A percentile compares a stretch with the other conserved stretches of the same genome.
Conservation (phyloP, 139 green algal genomes). For the Chlorella vulgaris region DNA sequence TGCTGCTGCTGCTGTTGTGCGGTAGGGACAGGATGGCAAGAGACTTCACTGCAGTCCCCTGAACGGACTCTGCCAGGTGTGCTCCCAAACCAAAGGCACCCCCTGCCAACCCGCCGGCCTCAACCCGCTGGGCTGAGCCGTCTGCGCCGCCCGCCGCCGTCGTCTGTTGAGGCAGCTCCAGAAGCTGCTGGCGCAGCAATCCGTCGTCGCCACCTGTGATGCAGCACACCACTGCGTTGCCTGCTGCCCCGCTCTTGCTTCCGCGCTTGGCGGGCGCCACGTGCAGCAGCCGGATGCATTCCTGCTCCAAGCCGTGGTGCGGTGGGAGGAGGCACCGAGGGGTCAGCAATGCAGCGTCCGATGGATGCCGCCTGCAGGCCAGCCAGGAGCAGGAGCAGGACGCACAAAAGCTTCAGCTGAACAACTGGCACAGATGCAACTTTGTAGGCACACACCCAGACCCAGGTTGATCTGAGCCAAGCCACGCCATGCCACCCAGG, state of each 20-base stretch:
- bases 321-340: slow-evolving; percentile 9
- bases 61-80: slow-evolving; percentile 13
- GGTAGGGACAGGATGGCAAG: slow-evolving; percentile 18
- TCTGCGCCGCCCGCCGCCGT: background rate
- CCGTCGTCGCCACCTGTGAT: slow-evolving; percentile 23
- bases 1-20: background rate
- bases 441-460: too few relatives aligned
- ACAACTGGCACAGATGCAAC: too few relatives aligned
- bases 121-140: background rate
- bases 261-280: background rate
- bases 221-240: background rate
- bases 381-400: background rate
- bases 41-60: slow-evolving; percentile 35
- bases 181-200: slow-evolving; percentile 2
- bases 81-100: background rate
- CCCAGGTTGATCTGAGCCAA: too few relatives aligned
- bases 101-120: background rate
- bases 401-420: too few relatives aligned
- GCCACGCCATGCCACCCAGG: too few relatives aligned
- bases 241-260: too few relatives aligned
- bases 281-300: slow-evolving; percentile 17
- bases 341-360: background rate
- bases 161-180: background rate
- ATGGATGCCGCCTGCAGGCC: slow-evolving; percentile 2
- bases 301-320: slow-evolving; percentile 33